Evolutionary conservation across 345 rosid genomes (phyloP), one percentile per base, ranked within the genome.

Genomic region (Melaleuca alternifolia): DNA sequence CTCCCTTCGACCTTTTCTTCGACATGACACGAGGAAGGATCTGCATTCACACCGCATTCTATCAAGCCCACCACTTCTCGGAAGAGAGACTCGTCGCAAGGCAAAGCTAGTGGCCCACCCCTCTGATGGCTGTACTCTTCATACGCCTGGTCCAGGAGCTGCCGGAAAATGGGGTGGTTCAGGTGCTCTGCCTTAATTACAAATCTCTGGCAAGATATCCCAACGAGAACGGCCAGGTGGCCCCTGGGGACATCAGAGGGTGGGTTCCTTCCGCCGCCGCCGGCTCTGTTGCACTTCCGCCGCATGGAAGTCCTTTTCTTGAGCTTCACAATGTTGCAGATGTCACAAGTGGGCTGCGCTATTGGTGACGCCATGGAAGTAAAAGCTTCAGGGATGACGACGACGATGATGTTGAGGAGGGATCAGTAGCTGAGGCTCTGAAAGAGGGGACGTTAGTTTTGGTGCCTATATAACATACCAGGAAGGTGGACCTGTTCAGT

Each of bases 201-300:
- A 24, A 85, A 84, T 77, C 93, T 90, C 88, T 52, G 59, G 48
- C 91, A 48, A 76, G 88, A 85, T 61, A 81, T 86, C 28, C 92
- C 91, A 11, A 90, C 90, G 26, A 87, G 86, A 84, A 90, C 90
- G 59, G 90, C 89, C 21, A 89, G 86, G 83, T 89, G 89, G 41
- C 91, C 90, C 13, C 87, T 88, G 30, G 90, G 90, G 14, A 92
- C 91, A 84, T 91, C 91, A 8, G 51, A 76, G 24, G 92, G 88
- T 75, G 84, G 86, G 53, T 84, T 90, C 86, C 87, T 85, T 86
- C 87, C 37, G 51, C 86, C 61, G 62, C 86, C 44, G 26, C 82
- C 71, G 20, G 84, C 85, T 82, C 85, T 51, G 48, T 89, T 87
- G 28, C 87, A 85, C 84, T 87, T 91, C 51, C 87, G 6, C 89